phyloP scores from a whole-genome alignment of 2,329 filamentous ascomycete genomes.

The Elsinoe batatas region DNA sequence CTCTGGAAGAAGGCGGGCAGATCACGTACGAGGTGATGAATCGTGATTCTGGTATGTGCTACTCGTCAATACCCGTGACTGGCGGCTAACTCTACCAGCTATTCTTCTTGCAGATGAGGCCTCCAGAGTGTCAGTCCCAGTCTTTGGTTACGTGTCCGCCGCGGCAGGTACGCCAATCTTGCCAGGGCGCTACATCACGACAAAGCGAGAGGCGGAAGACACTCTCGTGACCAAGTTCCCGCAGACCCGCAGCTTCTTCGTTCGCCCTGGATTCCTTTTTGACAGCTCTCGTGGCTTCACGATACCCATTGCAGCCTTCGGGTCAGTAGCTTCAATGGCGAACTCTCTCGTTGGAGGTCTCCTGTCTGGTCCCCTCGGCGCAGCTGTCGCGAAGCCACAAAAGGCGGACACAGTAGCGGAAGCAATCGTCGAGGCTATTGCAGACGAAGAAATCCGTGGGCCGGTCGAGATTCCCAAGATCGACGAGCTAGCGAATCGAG shows the following conservation, averaged over 20 bases:
- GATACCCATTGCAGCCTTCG: slow-evolving; percentile 70
- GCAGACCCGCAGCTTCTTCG: slow-evolving; percentile 65
- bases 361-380: slow-evolving; percentile 67
- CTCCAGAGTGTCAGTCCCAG: slow-evolving; percentile 50
- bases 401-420: slow-evolving; percentile 81
- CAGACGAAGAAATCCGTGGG: slow-evolving; percentile 61
- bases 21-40: slow-evolving; percentile 98
- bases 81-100: slow-evolving; percentile 36
- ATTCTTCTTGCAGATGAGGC: slow-evolving; percentile 74
- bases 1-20: slow-evolving; percentile 60
- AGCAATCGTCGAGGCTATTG: slow-evolving; percentile 78
- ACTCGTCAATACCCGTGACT: not conserved
- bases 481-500: slow-evolving; percentile 67
- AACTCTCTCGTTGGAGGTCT: slow-evolving; percentile 69
- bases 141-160: slow-evolving; percentile 83
- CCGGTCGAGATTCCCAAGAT: slow-evolving; percentile 71
- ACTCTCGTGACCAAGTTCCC: slow-evolving; percentile 18
- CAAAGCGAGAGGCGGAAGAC: slow-evolving; percentile 82
- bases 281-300: slow-evolving; percentile 74
- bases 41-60: slow-evolving; percentile 54
- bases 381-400: slow-evolving; percentile 74
- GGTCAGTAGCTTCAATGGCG: slow-evolving; percentile 62
- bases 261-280: slow-evolving; percentile 82
- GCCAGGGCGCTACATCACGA: slow-evolving; percentile 75
- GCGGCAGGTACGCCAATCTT: slow-evolving; percentile 76